A percentile compares a stretch with the other conserved stretches of the same genome.
These are phyloP conservation scores for Candida dajiaensis DNA, from an alignment of 805 yeast species.

Conservation along the genomic window DNA sequence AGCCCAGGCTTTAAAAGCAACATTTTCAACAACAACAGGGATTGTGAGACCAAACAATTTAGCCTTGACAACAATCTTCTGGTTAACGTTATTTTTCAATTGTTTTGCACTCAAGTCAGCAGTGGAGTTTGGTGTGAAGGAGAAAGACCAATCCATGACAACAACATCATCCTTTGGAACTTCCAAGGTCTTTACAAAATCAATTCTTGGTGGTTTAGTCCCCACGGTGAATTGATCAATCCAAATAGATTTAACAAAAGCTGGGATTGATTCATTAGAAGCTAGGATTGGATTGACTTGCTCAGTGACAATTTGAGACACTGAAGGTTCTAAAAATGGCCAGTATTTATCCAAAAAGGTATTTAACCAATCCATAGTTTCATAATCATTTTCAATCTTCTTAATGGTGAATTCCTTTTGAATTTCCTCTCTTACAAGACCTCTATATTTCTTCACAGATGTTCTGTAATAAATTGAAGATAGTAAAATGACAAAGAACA, in stretches of 20 bases:
- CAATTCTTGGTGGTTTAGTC: conserved; percentile 92
- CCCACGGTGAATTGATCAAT: conserved; percentile 88
- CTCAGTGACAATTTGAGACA: conserved; percentile 79
- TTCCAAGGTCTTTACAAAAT: conserved; percentile 80
- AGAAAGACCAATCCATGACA: conserved; percentile 95
- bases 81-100: conserved; percentile 77
- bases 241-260: conserved; percentile 78
- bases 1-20: conserved; percentile 67
- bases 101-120: conserved; percentile 85
- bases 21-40: conserved; percentile 75
- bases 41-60: conserved; percentile 76
- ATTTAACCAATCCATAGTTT: conserved; percentile 94
- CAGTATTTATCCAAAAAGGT: conserved; percentile 86
- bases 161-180: conserved; percentile 90
- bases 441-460: conserved; percentile 74
- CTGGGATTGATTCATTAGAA: conserved; percentile 69
- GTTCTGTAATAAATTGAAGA: conserved; percentile 72
- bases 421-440: conserved; percentile 66
- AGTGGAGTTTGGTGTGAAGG: conserved; percentile 86
- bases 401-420: conserved; percentile 81
- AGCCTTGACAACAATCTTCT: conserved; percentile 69
- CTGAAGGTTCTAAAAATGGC: conserved; percentile 84
- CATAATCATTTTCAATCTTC: conserved; percentile 81
- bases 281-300: conserved; percentile 83
- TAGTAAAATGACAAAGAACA: conserved; percentile 63